phyloP scores from a whole-genome alignment of 2,329 filamentous ascomycete genomes.

The Aspergillus brasiliensis region DNA sequence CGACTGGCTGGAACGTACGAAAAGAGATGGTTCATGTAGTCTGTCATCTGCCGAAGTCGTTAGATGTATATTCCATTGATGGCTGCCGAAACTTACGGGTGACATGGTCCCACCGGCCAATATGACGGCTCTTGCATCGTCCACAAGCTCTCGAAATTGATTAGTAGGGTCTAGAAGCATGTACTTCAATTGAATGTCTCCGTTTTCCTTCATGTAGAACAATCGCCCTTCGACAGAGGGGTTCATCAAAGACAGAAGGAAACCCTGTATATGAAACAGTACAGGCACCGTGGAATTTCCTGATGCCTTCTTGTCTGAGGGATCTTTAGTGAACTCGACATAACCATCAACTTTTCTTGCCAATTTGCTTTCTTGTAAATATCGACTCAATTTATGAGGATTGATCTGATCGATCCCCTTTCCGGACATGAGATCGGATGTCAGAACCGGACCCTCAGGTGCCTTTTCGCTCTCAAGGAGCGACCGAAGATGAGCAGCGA shows the following conservation, averaged over 20 bases:
- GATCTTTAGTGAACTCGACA: constrained; percentile 62
- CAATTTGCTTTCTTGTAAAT: constrained; percentile 88
- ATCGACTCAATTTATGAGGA: constrained; percentile 81
- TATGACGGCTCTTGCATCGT: constrained; percentile 81
- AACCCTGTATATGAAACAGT: constrained; percentile 65
- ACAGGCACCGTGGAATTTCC: constrained; percentile 51
- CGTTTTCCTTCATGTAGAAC: constrained; percentile 55
- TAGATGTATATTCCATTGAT: constrained; percentile 17
- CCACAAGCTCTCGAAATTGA: constrained; percentile 85
- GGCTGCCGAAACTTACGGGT: constrained; percentile 55
- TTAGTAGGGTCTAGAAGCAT: constrained; percentile 87
- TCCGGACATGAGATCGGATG: constrained; percentile 72
- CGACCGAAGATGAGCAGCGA: constrained; percentile 68
- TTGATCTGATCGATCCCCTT: constrained; percentile 97
- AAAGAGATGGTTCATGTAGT: constrained; percentile 85
- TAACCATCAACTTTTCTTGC: constrained; percentile 96
- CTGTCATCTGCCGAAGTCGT: constrained; percentile 63
- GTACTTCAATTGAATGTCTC: constrained; percentile 70
- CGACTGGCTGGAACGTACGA: constrained; percentile 66
- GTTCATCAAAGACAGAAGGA: constrained; percentile 83
- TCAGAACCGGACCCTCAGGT: constrained; percentile 68
- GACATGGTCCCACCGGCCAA: constrained; percentile 97
- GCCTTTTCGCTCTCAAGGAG: constrained; percentile 45
- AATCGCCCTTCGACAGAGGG: constrained; percentile 69
- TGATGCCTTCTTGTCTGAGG: constrained; percentile 38